Evolutionary conservation across 257 asterid species (phyloP).

Genomic region (Ilex aquifolium): DNA sequence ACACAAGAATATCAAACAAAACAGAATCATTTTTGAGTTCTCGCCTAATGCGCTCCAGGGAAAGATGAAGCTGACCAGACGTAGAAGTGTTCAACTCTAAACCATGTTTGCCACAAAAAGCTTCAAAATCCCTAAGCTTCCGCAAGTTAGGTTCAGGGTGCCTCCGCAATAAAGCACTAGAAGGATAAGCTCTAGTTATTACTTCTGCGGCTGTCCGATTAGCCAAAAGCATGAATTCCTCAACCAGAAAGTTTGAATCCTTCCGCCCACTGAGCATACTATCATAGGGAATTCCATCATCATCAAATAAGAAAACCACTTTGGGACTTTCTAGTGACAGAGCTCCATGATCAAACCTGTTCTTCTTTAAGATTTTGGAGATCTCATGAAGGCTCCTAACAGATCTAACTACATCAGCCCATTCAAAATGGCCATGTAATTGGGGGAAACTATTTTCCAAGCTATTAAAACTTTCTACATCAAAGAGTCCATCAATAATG

Average conservation of each 20-base stretch:
- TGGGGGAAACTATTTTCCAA: slow-evolving; percentile 21
- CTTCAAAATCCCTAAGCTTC: slow-evolving; percentile 63
- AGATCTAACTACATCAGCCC: slow-evolving; percentile 42
- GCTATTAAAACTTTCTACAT: slow-evolving; percentile 20
- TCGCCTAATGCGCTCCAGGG: slow-evolving; percentile 51
- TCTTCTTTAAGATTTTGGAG: slow-evolving; percentile 44
- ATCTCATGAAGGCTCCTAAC: slow-evolving; percentile 54
- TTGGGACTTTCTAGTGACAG: slow-evolving; percentile 76
- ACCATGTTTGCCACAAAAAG: slow-evolving; percentile 72
- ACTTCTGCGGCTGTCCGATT: slow-evolving; percentile 92
- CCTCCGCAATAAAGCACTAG: slow-evolving; percentile 66
- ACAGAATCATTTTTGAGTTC: slow-evolving; percentile 57
- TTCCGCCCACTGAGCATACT: slow-evolving; percentile 33
- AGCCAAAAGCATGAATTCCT: slow-evolving; percentile 92
- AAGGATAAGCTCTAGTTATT: slow-evolving; percentile 77
- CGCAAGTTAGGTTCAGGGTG: slow-evolving; percentile 79
- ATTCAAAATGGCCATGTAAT: slow-evolving; percentile 22
- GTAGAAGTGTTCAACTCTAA: slow-evolving; percentile 54
- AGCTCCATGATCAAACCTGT: slow-evolving; percentile 72
- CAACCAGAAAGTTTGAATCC: slow-evolving; percentile 65
- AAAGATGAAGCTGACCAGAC: slow-evolving; percentile 46
- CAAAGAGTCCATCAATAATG: slow-evolving; percentile 48
- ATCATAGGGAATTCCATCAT: slow-evolving; percentile 71
- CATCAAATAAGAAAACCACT: slow-evolving; percentile 58
- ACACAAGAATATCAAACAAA: slow-evolving; percentile 61